Conservation (phyloP, 2,329 filamentous ascomycete species). For the Juglanconis juglandina region DNA sequence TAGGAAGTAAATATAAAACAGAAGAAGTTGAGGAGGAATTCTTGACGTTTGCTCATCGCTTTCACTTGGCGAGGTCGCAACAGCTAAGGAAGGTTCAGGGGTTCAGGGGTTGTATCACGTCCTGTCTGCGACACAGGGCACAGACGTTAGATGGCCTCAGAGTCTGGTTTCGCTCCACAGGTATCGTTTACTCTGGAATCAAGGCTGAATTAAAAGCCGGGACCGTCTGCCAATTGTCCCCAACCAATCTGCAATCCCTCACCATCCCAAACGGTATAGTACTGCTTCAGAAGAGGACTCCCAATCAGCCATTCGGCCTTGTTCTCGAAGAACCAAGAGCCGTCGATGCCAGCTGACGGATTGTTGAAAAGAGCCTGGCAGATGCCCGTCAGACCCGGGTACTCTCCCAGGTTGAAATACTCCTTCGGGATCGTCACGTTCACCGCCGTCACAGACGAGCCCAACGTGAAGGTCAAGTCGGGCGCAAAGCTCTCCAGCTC, state of each 20-base stretch:
- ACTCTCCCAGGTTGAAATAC: constrained; percentile 33
- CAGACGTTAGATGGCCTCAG: background rate
- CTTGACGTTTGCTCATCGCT: background rate
- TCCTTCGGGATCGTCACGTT: constrained; percentile 29
- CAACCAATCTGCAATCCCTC: constrained; percentile 25
- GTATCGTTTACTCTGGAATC: too few relatives aligned
- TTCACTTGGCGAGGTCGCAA: background rate
- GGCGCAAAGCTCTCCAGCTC: constrained; percentile 25
- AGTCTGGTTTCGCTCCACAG: too few relatives aligned
- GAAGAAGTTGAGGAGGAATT: background rate
- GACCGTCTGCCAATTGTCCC: constrained; percentile 7
- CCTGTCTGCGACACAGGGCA: background rate
- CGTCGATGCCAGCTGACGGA: constrained; percentile 13
- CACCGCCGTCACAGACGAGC: constrained; percentile 19
- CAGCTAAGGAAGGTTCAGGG: background rate
- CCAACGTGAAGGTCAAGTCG: constrained; percentile 30
- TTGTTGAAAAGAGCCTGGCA: constrained; percentile 32
- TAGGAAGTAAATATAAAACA: background rate
- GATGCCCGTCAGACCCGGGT: constrained; percentile 24
- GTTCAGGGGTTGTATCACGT: constrained; percentile 1
- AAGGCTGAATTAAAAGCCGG: background rate
- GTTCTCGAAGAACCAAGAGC: constrained; percentile 17
- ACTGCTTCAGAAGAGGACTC: constrained; percentile 30
- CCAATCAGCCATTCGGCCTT: constrained; percentile 31
- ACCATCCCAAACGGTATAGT: constrained; percentile 35